Conservation (phyloP, 2,329 filamentous ascomycete species). For the Colletotrichum sansevieriae region DNA sequence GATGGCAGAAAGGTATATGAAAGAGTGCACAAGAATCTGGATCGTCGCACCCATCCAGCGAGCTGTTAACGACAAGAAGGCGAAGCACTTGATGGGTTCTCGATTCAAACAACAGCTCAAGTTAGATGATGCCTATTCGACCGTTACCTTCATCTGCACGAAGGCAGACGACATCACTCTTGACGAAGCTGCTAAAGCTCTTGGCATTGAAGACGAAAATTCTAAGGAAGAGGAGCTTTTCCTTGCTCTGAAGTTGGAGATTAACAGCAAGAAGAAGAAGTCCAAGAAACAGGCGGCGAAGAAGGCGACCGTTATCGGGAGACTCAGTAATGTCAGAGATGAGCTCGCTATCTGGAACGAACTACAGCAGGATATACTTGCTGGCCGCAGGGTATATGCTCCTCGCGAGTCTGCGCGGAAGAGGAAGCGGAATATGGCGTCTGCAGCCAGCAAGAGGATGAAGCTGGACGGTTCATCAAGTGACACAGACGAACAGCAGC, state of each 20-base stretch:
- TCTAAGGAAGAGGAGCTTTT: neutral
- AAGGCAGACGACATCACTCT: slow-evolving; percentile 71
- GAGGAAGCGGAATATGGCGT: too few relatives aligned
- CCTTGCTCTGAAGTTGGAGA: neutral
- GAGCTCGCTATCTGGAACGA: too few relatives aligned
- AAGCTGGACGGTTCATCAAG: too few relatives aligned
- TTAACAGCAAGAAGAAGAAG: neutral
- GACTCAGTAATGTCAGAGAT: too few relatives aligned
- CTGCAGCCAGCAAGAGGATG: too few relatives aligned
- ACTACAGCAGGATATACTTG: too few relatives aligned
- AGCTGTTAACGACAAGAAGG: slow-evolving; percentile 71
- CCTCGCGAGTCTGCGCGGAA: too few relatives aligned
- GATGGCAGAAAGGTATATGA: slow-evolving; percentile 70
- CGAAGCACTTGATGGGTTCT: slow-evolving; percentile 67
- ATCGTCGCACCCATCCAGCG: slow-evolving; percentile 73
- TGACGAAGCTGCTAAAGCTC: slow-evolving; percentile 51
- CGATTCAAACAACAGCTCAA: slow-evolving; percentile 71
- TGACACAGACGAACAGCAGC: too few relatives aligned
- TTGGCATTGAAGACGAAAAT: slow-evolving; percentile 44
- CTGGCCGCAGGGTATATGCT: too few relatives aligned
- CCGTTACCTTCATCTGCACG: slow-evolving; percentile 71
- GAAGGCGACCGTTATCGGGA: neutral
- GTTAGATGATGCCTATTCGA: slow-evolving; percentile 66
- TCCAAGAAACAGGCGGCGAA: neutral
- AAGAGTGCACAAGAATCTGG: slow-evolving; percentile 71